Evolutionary conservation across 441 rosid genomes (phyloP), one percentile per base, ranked within the genome.

Genomic region (Populus tomentosa): DNA sequence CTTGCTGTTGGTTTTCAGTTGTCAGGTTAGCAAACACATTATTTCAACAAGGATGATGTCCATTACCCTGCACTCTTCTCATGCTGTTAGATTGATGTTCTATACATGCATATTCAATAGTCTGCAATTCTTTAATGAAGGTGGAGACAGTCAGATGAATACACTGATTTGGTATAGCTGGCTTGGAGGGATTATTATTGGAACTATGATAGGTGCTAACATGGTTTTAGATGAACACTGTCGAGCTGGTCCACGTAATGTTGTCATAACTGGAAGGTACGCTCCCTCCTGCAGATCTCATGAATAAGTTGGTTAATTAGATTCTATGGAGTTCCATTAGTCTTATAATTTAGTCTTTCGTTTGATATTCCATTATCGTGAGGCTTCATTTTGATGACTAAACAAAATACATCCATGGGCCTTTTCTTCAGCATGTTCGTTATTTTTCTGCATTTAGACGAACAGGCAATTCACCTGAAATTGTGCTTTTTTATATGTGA

Each of bases 201-300:
- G 98, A 79, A 91, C 98, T 1, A 93, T 93, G 98, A 90, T 87
- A 62, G 98, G 98, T 35, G 86, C 98, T 75, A 93, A 95, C 81
- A 87, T 89, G 91, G 98, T 90, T 82, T 86, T 95, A 62, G 98
- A 93, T 71, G 98, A 95, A 69, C 95, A 91, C 72, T 93, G 94
- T 84, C 87, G 95, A 80, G 92, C 98, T 33, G 98, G 98, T 80
- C 98, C 98, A 0, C 90, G 97, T 9, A 91, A 95, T 84, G 94
- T 95, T 82, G 98, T 95, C 70, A 88, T 95, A 53, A 95, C 98
- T 28, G 98, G 98, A 89, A 95, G 98, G 98, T 91, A 81, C 38
- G 56, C 66, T 67, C 62, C 68, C 38, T 24, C 24, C 26, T 67
- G 16, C 59, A 21, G 79, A 63, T 62, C 59, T 80, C 26, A 69